Conservation (phyloP, 257 asterid species). For the Linaria vulgaris region DNA sequence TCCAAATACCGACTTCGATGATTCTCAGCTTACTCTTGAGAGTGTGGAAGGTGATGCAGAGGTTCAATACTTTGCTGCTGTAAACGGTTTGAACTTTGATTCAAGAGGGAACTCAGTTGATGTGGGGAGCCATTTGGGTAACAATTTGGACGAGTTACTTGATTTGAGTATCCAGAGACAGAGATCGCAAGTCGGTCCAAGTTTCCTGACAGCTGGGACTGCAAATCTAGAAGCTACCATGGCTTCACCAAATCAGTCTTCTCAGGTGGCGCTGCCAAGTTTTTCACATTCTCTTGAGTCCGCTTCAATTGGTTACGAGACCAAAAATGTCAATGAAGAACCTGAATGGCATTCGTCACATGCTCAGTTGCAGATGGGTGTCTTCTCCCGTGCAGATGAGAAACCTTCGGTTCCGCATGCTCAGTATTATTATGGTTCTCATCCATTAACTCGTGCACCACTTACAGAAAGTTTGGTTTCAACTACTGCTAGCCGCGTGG, state of each 20-base stretch:
- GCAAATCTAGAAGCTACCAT: slow-evolving; percentile 37
- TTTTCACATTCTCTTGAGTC: slow-evolving; percentile 45
- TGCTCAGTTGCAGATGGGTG: slow-evolving; percentile 39
- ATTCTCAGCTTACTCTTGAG: slow-evolving; percentile 60
- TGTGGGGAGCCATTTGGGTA: slow-evolving; percentile 52
- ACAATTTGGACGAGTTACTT: slow-evolving; percentile 70
- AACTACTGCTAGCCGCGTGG: slow-evolving; percentile 36
- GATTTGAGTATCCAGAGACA: slow-evolving; percentile 51
- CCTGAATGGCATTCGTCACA: slow-evolving; percentile 25
- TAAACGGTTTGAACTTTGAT: slow-evolving; percentile 76
- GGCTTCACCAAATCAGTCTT: slow-evolving; percentile 43
- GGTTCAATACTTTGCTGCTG: slow-evolving; percentile 74
- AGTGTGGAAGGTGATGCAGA: slow-evolving; percentile 64
- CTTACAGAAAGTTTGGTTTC: slow-evolving; percentile 39
- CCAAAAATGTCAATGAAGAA: too few species aligned
- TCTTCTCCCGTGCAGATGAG: slow-evolving; percentile 35
- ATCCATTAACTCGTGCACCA: slow-evolving; percentile 40
- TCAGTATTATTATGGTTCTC: slow-evolving; percentile 44
- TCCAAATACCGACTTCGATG: slow-evolving; percentile 60
- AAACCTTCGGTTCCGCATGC: slow-evolving; percentile 30
- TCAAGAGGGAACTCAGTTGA: slow-evolving; percentile 67
- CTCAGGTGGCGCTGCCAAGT: slow-evolving; percentile 41
- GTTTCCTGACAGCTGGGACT: slow-evolving; percentile 33
- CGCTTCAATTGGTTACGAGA: slow-evolving; percentile 16
- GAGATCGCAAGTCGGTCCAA: slow-evolving; percentile 38